A percentile compares a stretch with the other conserved stretches of the same genome.
Evolutionary conservation across 2,329 filamentous ascomycete species (phyloP).

Genomic region (Colletotrichum costaricense): DNA sequence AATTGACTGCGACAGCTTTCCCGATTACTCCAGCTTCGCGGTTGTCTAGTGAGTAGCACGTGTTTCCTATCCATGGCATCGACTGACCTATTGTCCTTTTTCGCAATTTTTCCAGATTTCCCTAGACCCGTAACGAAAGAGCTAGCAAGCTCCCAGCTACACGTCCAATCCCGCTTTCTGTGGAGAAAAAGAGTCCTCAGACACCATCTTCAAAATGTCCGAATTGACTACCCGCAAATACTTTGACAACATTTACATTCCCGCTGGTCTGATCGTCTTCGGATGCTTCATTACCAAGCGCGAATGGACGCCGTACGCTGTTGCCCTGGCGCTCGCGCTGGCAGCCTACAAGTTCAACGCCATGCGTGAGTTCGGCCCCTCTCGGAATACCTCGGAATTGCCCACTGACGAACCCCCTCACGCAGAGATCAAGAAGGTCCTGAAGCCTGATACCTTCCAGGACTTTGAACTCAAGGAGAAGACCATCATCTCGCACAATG

Average conservation of each 20-base stretch:
- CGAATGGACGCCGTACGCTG: slow-evolving; percentile 80
- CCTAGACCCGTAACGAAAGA: neutral
- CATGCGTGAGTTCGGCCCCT: slow-evolving; percentile 68
- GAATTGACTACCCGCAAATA: slow-evolving; percentile 68
- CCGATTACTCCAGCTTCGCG: neutral
- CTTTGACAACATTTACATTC: slow-evolving; percentile 85
- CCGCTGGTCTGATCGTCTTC: slow-evolving; percentile 80
- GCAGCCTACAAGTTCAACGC: slow-evolving; percentile 78
- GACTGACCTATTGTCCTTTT: neutral
- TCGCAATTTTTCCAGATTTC: slow-evolving; percentile 1
- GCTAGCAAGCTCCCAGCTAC: slow-evolving; percentile 9
- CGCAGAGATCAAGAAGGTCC: slow-evolving; percentile 80
- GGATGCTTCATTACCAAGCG: slow-evolving; percentile 82
- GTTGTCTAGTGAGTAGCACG: slow-evolving; percentile 14
- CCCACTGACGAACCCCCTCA: slow-evolving; percentile 15
- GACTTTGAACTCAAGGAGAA: slow-evolving; percentile 95
- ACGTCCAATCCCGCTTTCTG: slow-evolving; percentile 10
- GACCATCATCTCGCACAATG: slow-evolving; percentile 96
- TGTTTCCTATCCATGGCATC: neutral
- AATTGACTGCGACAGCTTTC: slow-evolving; percentile 19
- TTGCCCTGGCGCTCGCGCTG: slow-evolving; percentile 72
- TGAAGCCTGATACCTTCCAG: slow-evolving; percentile 90
- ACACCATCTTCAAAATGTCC: slow-evolving; percentile 40
- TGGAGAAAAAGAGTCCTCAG: slow-evolving; percentile 19
- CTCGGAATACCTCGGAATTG: slow-evolving; percentile 23